Percentiles rank a stretch among this genome's conserved stretches.
Conservation (phyloP, 2,329 filamentous ascomycete species). For the Stagonosporopsis rhizophila region DNA sequence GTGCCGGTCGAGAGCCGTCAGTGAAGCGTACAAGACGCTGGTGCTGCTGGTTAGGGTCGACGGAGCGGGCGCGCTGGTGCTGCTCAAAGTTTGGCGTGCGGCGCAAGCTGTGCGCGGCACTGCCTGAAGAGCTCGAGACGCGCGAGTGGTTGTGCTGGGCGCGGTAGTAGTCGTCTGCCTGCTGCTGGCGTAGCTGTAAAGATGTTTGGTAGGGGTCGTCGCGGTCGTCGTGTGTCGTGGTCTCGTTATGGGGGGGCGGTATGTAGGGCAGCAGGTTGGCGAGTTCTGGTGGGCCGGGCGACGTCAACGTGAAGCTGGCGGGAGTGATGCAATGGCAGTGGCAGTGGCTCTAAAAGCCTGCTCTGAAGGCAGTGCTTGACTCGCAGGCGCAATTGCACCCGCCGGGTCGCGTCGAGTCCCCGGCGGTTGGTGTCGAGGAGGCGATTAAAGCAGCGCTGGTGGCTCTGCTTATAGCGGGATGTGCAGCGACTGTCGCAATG, state of each 20-base stretch:
- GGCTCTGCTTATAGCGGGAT: conserved; percentile 27
- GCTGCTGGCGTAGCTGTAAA: conserved; percentile 53
- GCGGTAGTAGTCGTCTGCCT: conserved; percentile 46
- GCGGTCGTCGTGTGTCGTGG: conserved; percentile 45
- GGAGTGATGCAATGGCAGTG: conserved; percentile 2
- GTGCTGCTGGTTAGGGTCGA: conserved; percentile 50
- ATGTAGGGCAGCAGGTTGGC: conserved; percentile 39
- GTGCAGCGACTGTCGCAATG: conserved; percentile 24
- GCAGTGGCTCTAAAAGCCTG: conserved; percentile 6
- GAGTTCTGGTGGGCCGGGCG: conserved; percentile 32
- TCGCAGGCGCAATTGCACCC: conserved; percentile 31
- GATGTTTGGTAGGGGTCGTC: conserved; percentile 48
- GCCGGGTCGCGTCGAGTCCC: conserved; percentile 25
- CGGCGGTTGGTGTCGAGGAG: conserved; percentile 24
- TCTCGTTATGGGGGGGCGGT: conserved; percentile 45
- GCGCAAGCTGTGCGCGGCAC: conserved; percentile 58
- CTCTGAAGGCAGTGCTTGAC: conserved; percentile 22
- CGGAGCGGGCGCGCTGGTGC: conserved; percentile 51
- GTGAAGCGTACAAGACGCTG: conserved; percentile 47
- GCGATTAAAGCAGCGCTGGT: conserved; percentile 21
- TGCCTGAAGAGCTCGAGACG: conserved; percentile 61
- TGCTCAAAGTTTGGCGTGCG: conserved; percentile 57
- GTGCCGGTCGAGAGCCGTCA: conserved; percentile 36
- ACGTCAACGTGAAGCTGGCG: conserved; percentile 37
- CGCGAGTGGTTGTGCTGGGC: conserved; percentile 51